phyloP scores from a whole-genome alignment of 148 eudicot genomes.

The Persicaria tinctoria region DNA sequence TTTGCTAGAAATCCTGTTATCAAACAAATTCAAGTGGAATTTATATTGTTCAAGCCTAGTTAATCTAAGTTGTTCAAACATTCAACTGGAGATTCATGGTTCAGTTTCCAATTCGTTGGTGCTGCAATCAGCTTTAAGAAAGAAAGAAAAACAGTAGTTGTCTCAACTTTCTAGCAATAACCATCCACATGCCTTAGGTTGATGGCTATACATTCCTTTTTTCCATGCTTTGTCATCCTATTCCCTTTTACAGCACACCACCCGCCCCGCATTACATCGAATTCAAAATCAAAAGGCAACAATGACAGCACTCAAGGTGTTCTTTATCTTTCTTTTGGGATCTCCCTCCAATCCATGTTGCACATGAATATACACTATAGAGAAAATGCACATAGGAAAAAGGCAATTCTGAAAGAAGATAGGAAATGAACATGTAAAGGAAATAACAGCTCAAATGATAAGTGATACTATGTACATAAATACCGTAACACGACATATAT shows the following conservation, averaged over 20 bases:
- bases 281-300: conserved; percentile 6
- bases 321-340: background rate
- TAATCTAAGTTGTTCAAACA: background rate
- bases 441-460: background rate
- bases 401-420: background rate
- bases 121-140: background rate
- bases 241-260: background rate
- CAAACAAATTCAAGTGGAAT: background rate
- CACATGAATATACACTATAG: background rate
- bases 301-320: background rate
- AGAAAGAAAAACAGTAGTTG: background rate
- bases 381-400: background rate
- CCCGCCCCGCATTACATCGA: background rate
- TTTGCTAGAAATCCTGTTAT: background rate
- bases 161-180: conserved; percentile 7
- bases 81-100: background rate
- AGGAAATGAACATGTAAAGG: background rate
- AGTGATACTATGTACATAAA: background rate
- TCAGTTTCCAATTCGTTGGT: background rate
- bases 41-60: background rate
- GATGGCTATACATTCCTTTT: background rate
- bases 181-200: conserved; percentile 5
- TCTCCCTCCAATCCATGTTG: background rate
- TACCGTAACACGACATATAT: background rate
- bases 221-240: conserved; percentile 10